Base-by-base conservation (phyloP, 176 grass and related monocot species). In the Miscanthus lutarioriparius region DNA sequence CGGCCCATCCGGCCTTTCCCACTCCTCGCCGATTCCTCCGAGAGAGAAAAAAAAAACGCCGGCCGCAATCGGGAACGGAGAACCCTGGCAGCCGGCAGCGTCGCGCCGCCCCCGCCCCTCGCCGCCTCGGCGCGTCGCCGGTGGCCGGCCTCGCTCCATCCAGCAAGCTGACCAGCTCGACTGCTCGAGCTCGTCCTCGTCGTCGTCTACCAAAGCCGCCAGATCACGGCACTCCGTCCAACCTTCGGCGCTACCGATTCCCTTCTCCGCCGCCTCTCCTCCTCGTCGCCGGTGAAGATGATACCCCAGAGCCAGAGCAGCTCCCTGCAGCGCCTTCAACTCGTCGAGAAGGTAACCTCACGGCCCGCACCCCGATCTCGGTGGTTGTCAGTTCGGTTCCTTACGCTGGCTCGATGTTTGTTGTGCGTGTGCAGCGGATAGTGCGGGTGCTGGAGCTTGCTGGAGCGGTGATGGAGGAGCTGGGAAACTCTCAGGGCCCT, bases 381-480 rank as follows among this genome's bases (percentile, higher is more conserved):
- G 11, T 35, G 48, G 26, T 33, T 58, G 13, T 40, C 11, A 4
- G 0, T 28, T 44, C 14, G 16, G 15, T 30, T 54, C 44, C 62
- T 54, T 72, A 65, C 43, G 64, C 41, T 35, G 25, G 15, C 20
- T 10, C 20, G 64, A 59, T 8, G 17, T 23, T 75, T 75, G n/a
- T 30, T n/a, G 10, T 67, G 56, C 28, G 5, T 6, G 61, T 64
- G 59, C 88, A 98, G 96, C 83, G 89, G 45, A 83, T 95, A 38
- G 92, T 98, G 68, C 89, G 89, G 66, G 82, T 87, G 77, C 80
- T 98, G 54, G 87, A 98, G 85, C 87, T 98, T 14, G 89, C 91
- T 0, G 96, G 93, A 38, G 80, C 89, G 16, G 91, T 91, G 30
- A 95, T 98, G 93, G 93, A 93, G 75, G 96, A 98, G 86, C 90